These are phyloP conservation scores for Candida freyschussii DNA, from an alignment of 1,139 yeast species.

Conservation along the genomic window DNA sequence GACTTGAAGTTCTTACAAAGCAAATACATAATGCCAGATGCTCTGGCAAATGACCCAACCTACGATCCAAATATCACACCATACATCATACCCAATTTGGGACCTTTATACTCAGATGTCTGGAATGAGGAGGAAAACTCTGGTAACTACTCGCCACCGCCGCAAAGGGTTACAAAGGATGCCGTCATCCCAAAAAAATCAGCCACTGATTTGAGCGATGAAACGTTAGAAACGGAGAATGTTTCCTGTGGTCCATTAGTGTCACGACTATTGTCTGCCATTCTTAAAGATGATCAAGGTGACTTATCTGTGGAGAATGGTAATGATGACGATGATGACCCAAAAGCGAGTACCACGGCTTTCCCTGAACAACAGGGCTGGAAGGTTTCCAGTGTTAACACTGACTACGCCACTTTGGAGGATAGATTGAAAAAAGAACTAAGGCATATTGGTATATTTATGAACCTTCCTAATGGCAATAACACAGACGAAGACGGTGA, in stretches of 20 bases:
- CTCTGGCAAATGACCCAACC: constrained; percentile 34
- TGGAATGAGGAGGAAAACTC: constrained; percentile 82
- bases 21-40: constrained; percentile 52
- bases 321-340: constrained; percentile 19
- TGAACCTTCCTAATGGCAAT: constrained; percentile 36
- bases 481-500: constrained; percentile 18
- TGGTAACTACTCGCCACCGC: constrained; percentile 34
- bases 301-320: constrained; percentile 7
- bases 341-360: constrained; percentile 27
- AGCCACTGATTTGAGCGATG: constrained; percentile 56
- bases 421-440: constrained; percentile 84
- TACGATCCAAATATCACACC: constrained; percentile 69
- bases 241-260: constrained; percentile 92
- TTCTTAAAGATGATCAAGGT: constrained; percentile 52
- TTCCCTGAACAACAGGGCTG: constrained; percentile 43
- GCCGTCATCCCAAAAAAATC: constrained; percentile 60
- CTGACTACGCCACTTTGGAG: constrained; percentile 78
- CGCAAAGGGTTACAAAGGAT: constrained; percentile 33
- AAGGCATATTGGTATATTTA: constrained; percentile 85
- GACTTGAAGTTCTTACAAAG: constrained; percentile 72
- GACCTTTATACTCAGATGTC: constrained; percentile 70
- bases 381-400: constrained; percentile 41
- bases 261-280: constrained; percentile 77
- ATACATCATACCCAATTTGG: constrained; percentile 75
- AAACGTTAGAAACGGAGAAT: constrained; percentile 61